phyloP scores from a whole-genome alignment of 331 rosid genomes.

The Quercus lobata region DNA sequence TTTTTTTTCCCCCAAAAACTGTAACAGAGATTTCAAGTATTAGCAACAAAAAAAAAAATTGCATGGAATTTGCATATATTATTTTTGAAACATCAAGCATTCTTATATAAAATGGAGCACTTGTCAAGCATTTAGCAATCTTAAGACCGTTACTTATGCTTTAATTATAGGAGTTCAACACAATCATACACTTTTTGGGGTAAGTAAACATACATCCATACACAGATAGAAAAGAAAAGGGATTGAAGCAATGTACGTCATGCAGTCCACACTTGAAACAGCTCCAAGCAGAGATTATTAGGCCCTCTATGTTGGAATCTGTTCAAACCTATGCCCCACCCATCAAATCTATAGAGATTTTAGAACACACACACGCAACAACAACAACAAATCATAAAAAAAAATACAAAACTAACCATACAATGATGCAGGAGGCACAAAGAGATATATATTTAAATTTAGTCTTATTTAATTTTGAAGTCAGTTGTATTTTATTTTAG shows the following conservation, averaged over 20 bases:
- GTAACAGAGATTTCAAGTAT: background rate
- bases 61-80: background rate
- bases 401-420: background rate
- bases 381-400: background rate
- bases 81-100: background rate
- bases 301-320: background rate
- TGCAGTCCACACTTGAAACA: background rate
- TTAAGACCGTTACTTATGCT: background rate
- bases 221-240: background rate
- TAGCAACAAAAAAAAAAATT: background rate
- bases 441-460: too few species aligned
- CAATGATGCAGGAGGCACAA: background rate
- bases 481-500: too few species aligned
- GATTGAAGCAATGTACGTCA: background rate
- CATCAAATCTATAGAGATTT: background rate
- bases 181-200: background rate
- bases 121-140: background rate
- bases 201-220: too few species aligned
- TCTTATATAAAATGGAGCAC: background rate
- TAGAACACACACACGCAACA: background rate
- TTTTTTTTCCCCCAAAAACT: background rate
- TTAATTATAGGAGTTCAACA: background rate
- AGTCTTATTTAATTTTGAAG: too few species aligned
- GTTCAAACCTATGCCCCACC: background rate
- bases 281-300: background rate